phyloP scores from a whole-genome alignment of 176 grass and related monocot species.

The Aegilops bicornis region DNA sequence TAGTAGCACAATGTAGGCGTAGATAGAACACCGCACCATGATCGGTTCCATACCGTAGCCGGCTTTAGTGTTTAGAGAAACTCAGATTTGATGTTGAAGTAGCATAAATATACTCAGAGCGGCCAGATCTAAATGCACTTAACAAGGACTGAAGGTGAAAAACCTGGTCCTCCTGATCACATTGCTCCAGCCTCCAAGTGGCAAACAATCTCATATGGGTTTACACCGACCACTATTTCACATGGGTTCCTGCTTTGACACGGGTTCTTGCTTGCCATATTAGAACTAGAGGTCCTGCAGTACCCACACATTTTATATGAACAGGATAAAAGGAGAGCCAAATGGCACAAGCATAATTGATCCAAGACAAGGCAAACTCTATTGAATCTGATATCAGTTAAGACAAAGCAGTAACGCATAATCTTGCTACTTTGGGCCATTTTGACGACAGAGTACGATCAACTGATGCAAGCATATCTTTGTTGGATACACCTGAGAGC shows the following conservation, averaged over 20 bases:
- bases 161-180: not conserved
- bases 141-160: not conserved
- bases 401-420: not conserved
- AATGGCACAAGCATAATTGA: conserved; percentile 30
- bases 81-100: not conserved
- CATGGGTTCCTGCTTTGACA: not conserved
- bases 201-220: not conserved
- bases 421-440: not conserved
- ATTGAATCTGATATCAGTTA: not conserved
- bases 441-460: not conserved
- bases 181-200: conserved; percentile 16
- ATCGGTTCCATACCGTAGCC: not conserved
- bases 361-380: not conserved
- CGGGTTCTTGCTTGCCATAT: not conserved
- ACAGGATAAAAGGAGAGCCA: conserved; percentile 12
- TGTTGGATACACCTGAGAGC: not conserved
- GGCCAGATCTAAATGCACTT: not conserved
- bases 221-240: no score
- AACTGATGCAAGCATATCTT: conserved; percentile 21
- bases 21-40: not conserved
- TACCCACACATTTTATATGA: not conserved
- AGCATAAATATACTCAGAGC: not conserved
- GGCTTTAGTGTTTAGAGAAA: not conserved
- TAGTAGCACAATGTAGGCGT: not conserved
- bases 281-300: not conserved